These are phyloP conservation scores for Lagerstroemia speciosa DNA, from an alignment of 345 rosid species.

Conservation along the genomic window DNA sequence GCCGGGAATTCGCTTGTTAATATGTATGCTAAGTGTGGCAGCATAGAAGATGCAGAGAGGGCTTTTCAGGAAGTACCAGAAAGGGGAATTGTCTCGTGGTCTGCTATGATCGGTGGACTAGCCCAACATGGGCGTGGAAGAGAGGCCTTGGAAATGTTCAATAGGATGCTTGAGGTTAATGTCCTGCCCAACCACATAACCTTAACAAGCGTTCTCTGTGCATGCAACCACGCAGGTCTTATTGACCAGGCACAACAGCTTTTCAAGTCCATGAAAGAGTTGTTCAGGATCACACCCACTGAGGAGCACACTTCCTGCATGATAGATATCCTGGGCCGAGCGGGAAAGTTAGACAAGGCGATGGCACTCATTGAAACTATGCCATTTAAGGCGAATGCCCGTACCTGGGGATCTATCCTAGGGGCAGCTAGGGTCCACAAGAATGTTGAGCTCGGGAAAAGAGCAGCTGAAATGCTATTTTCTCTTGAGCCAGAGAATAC, in stretches of 20 bases:
- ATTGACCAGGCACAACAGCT: slow-evolving; percentile 35
- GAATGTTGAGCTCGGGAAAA: slow-evolving; percentile 39
- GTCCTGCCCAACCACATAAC: slow-evolving; percentile 51
- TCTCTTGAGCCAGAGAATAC: slow-evolving; percentile 49
- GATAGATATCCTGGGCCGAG: slow-evolving; percentile 56
- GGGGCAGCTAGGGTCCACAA: slow-evolving; percentile 59
- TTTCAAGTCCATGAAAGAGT: slow-evolving; percentile 36
- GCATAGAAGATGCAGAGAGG: slow-evolving; percentile 45
- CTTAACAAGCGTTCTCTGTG: slow-evolving; percentile 45
- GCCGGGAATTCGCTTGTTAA: slow-evolving; percentile 61
- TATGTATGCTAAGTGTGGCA: slow-evolving; percentile 61
- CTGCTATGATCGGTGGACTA: slow-evolving; percentile 50
- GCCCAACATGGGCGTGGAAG: slow-evolving; percentile 54
- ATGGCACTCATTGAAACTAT: slow-evolving; percentile 38
- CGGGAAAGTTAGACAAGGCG: slow-evolving; percentile 45
- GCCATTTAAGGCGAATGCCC: slow-evolving; percentile 41
- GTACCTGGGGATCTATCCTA: slow-evolving; percentile 59
- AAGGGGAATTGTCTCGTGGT: slow-evolving; percentile 61
- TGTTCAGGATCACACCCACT: slow-evolving; percentile 33
- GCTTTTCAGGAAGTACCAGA: slow-evolving; percentile 38
- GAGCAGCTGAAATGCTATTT: slow-evolving; percentile 48
- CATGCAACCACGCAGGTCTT: slow-evolving; percentile 62
- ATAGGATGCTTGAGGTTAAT: slow-evolving; percentile 39
- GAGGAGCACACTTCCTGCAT: slow-evolving; percentile 64
- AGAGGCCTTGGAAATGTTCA: slow-evolving; percentile 32